These are phyloP conservation scores for Dactylella cylindrospora DNA, from an alignment of 2,329 filamentous ascomycete species.

Conservation along the genomic window DNA sequence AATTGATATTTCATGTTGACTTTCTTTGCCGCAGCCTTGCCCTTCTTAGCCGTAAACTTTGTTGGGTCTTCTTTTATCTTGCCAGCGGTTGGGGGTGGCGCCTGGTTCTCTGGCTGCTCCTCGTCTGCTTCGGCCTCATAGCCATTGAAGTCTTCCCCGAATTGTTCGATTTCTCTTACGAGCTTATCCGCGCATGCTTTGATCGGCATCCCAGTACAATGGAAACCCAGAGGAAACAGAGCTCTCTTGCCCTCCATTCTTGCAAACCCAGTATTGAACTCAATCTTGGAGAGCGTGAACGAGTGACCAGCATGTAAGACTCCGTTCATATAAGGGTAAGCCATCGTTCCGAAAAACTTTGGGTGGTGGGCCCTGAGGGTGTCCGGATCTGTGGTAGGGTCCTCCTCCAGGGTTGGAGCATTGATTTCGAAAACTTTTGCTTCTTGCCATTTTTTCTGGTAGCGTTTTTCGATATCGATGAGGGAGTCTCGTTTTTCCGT, in stretches of 20 bases:
- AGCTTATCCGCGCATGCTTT: slow-evolving; percentile 97
- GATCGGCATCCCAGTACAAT: slow-evolving; percentile 97
- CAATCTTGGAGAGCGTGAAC: slow-evolving; percentile 89
- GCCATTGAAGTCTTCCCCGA: slow-evolving; percentile 81
- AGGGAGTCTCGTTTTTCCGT: slow-evolving; percentile 85
- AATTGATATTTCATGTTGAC: slow-evolving; percentile 95
- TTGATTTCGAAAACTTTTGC: slow-evolving; percentile 78
- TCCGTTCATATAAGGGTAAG: slow-evolving; percentile 82
- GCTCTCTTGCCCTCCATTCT: slow-evolving; percentile 86
- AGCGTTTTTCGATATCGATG: slow-evolving; percentile 83
- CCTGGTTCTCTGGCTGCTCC: slow-evolving; percentile 55
- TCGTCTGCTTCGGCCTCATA: slow-evolving; percentile 58
- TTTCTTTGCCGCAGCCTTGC: slow-evolving; percentile 85
- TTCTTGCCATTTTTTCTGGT: slow-evolving; percentile 81
- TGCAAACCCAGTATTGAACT: slow-evolving; percentile 83
- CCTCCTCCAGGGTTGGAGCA: slow-evolving; percentile 75
- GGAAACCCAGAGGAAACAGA: slow-evolving; percentile 89
- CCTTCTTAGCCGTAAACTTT: slow-evolving; percentile 90
- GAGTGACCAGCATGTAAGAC: slow-evolving; percentile 86
- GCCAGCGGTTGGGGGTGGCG: slow-evolving; percentile 62
- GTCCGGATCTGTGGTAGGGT: slow-evolving; percentile 71
- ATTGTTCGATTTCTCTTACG: slow-evolving; percentile 76
- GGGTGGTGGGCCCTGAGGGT: slow-evolving; percentile 78
- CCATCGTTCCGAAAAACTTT: slow-evolving; percentile 86
- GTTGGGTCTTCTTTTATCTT: slow-evolving; percentile 77